Evolutionary conservation across 2,329 filamentous ascomycete genomes (phyloP), one percentile per base, ranked within the genome.

Genomic region (Talaromyces atroroseus): DNA sequence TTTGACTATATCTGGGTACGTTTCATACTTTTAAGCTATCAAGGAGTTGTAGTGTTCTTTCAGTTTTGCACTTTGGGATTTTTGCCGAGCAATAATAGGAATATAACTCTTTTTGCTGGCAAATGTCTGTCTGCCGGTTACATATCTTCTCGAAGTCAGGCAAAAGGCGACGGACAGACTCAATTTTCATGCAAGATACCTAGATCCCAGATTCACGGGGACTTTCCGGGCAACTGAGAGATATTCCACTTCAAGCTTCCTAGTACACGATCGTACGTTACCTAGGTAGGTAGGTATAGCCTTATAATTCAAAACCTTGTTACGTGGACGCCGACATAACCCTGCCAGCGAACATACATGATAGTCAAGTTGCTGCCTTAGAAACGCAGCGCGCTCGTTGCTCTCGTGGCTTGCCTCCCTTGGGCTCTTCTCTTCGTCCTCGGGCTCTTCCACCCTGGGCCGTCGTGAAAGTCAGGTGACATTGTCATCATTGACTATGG

Each of bases 401-500:
- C 71, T 71, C 26, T 72, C 72, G 11, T 65, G n/a, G n/a, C n/a
- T n/a, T n/a, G n/a, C n/a, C n/a, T n/a, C n/a, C n/a, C n/a, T n/a
- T n/a, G n/a, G n/a, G n/a, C n/a, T n/a, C n/a, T n/a, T n/a, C 58
- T 26, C 74, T 76, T 44, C 72, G 74, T 51, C 62, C 65, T 54
- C 63, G 64, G 5, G 80, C 74, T 52, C 73, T 68, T 2, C 67
- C 61, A 29, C 2, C 76, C 78, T 1, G 78, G 79, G 0, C 79
- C 79, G 32, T 63, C 68, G 16, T 71, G 61, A 61, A 80, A 82
- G 23, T 71, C 74, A 3, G 76, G 73, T 3, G 83, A 62, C 2
- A 26, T 82, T 76, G 8, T 76, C 79, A 61, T 84, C 82, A 62
- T 84, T 84, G 63, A 84, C 75, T 47, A 80, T 81, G 57, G n/a